A percentile compares a stretch with the other conserved stretches of the same genome.
phyloP scores from a whole-genome alignment of 2,329 filamentous ascomycete genomes.

The Keithomyces neogunnii region DNA sequence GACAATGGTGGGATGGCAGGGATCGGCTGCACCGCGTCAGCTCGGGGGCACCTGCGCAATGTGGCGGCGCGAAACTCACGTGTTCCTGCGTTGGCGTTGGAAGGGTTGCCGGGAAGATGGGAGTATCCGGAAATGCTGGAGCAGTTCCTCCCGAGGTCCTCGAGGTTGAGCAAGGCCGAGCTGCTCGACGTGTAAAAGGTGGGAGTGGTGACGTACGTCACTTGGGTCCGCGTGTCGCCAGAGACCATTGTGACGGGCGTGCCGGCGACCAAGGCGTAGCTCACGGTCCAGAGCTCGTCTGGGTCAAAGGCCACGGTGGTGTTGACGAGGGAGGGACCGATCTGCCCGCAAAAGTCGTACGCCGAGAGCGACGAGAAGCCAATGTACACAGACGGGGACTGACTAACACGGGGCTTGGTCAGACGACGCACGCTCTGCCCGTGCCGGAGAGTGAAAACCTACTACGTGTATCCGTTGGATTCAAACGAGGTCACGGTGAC shows the following conservation, averaged over 20 bases:
- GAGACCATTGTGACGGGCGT: background rate
- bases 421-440: background rate
- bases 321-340: conserved; percentile 5
- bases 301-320: conserved; percentile 6
- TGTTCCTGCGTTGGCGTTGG: too few species aligned
- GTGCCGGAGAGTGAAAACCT: background rate
- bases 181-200: too few species aligned
- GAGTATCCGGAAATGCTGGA: too few species aligned
- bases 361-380: conserved; percentile 8
- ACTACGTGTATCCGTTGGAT: conserved; percentile 5
- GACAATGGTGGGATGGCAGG: too few species aligned
- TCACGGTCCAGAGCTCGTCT: conserved; percentile 4
- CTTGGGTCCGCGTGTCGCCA: too few species aligned
- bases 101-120: too few species aligned
- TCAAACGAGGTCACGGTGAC: conserved; percentile 4
- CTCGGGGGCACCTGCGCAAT: too few species aligned
- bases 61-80: too few species aligned
- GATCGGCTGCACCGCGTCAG: too few species aligned
- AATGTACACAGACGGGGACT: conserved; percentile 7
- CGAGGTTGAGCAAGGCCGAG: too few species aligned
- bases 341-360: conserved; percentile 4
- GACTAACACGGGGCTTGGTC: background rate
- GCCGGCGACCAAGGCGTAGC: background rate
- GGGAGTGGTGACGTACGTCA: too few species aligned
- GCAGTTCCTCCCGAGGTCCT: too few species aligned